A percentile compares a stretch with the other conserved stretches of the same genome.
Conservation (phyloP, 2,329 filamentous ascomycete genomes). For the Fusarium chuoi region DNA sequence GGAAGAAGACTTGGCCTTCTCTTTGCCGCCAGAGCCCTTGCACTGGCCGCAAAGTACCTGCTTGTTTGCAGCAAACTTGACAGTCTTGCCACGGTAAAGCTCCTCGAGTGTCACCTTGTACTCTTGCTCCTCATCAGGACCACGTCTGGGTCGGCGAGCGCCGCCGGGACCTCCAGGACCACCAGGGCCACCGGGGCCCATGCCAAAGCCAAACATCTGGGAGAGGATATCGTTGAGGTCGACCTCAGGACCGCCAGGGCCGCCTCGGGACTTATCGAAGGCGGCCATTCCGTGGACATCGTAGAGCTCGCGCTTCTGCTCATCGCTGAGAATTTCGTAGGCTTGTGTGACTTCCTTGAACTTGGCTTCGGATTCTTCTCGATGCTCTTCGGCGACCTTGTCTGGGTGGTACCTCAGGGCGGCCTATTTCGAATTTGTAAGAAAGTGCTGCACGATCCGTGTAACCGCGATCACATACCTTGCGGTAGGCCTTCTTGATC, state of each 20-base stretch:
- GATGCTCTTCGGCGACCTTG: constrained; percentile 88
- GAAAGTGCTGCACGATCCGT: constrained; percentile 1
- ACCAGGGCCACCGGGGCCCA: constrained; percentile 61
- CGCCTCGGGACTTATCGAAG: constrained; percentile 81
- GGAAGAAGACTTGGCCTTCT: constrained; percentile 84
- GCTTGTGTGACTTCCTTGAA: constrained; percentile 95
- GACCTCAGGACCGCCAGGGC: constrained; percentile 73
- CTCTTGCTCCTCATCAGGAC: constrained; percentile 86
- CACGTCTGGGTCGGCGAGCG: constrained; percentile 73
- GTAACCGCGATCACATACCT: constrained; percentile 65
- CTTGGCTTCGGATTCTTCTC: constrained; percentile 85
- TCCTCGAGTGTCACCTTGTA: constrained; percentile 94
- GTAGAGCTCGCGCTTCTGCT: constrained; percentile 91
- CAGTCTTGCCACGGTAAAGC: constrained; percentile 98
- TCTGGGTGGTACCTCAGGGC: constrained; percentile 92
- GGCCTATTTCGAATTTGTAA: constrained; percentile 64
- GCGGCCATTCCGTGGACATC: constrained; percentile 96
- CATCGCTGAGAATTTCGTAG: constrained; percentile 97
- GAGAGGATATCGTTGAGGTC: constrained; percentile 93
- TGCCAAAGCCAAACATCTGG: constrained; percentile 89
- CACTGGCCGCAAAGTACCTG: constrained; percentile 89
- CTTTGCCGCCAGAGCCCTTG: constrained; percentile 90
- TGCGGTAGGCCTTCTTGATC: constrained; percentile 96
- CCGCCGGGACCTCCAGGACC: constrained; percentile 62
- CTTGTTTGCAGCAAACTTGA: constrained; percentile 95